Evolutionary conservation across 257 asterid genomes (phyloP).

Genomic region (Przewalskia tangutica): DNA sequence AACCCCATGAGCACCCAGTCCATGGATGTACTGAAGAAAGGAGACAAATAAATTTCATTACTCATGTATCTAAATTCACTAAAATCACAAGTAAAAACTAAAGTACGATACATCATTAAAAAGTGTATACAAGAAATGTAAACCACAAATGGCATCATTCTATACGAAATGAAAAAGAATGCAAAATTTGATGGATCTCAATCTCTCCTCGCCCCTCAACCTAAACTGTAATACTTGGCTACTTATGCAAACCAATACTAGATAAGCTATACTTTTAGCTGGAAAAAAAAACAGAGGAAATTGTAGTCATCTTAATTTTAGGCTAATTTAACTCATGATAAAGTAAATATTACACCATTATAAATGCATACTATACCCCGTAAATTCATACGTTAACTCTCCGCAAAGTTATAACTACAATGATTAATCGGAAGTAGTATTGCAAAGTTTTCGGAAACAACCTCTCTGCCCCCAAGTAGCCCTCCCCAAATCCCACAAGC

Average conservation of each 20-base stretch:
- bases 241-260: background rate
- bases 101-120: background rate
- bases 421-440: background rate
- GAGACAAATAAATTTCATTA: background rate
- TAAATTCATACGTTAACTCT: background rate
- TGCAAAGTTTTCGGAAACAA: too few relatives aligned
- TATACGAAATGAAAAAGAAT: background rate
- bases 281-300: background rate
- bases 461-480: too few relatives aligned
- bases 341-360: background rate
- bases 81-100: background rate
- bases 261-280: background rate
- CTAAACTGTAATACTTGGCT: background rate
- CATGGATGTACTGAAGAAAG: slow-evolving; percentile 51
- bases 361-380: background rate
- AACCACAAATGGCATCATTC: background rate
- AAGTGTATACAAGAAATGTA: background rate
- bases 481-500: too few relatives aligned
- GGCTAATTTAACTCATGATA: background rate
- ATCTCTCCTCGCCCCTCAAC: background rate
- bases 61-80: slow-evolving; percentile 2
- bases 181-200: background rate
- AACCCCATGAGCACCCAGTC: slow-evolving; percentile 67
- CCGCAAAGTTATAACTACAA: background rate
- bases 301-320: background rate